These are phyloP conservation scores for Pouteria campechiana DNA, from an alignment of 179 eudicot genomes.

Conservation along the genomic window DNA sequence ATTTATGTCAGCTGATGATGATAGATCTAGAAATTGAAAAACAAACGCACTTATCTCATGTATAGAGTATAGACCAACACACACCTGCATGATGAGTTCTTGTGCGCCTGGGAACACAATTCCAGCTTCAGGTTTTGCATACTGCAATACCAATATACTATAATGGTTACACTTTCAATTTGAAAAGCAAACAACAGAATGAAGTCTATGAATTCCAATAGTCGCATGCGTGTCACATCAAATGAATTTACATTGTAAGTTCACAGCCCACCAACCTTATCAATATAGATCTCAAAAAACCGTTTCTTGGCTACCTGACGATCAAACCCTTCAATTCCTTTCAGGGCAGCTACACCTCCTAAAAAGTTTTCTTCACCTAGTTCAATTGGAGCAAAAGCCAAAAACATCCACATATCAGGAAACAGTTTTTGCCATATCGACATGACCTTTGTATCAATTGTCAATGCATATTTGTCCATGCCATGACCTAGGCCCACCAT, in stretches of 20 bases:
- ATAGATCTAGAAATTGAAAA: background rate
- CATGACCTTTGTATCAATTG: too few relatives aligned
- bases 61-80: background rate
- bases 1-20: conserved; percentile 1
- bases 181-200: background rate
- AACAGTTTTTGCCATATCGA: too few relatives aligned
- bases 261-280: conserved; percentile 50
- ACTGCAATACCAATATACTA: too few relatives aligned
- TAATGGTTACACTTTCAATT: background rate
- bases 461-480: too few relatives aligned
- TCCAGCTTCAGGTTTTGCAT: conserved; percentile 90
- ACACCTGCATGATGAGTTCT: conserved; percentile 78
- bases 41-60: background rate
- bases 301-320: conserved; percentile 81
- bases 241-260: background rate
- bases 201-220: background rate
- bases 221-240: background rate
- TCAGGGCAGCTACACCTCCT: conserved; percentile 85
- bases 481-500: too few relatives aligned
- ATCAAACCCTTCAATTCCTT: conserved; percentile 70
- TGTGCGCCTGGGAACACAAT: conserved; percentile 95
- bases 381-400: conserved; percentile 8
- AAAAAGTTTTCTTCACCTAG: conserved; percentile 91
- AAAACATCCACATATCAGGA: background rate
- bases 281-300: conserved; percentile 85